Evolutionary conservation across 139 green algal species (phyloP), one percentile per base, ranked within the genome.

Genomic region (Tetraselmis chui): DNA sequence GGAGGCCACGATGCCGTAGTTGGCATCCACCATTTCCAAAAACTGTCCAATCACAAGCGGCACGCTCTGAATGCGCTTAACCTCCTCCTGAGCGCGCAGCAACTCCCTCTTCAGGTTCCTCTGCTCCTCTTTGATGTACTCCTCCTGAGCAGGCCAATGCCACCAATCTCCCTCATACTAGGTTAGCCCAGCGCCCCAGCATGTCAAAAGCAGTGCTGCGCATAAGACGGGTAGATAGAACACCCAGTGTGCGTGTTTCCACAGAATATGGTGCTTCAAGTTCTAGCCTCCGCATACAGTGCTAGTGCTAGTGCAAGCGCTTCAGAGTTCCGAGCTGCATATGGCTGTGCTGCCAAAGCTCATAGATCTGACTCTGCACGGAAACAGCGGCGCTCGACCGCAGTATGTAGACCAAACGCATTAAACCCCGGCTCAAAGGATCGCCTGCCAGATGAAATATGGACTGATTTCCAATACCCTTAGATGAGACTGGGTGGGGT

Each of bases 121-220:
- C 85, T 98, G 95, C 87, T 99, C 97, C 87, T 99, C 97, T 82
- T 98, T 99, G 86, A 99, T 98, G 87, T 99, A 99, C 81, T 98
- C 96, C 90, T 99, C 97, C 91, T 94, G 18, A 25, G 87, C 32
- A 81, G 18, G 23, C 23, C 26, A 59, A 1, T n/a, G n/a, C n/a
- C n/a, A n/a, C n/a, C n/a, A n/a, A 0, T 1, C 31, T 28, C 2
- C 2, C 25, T n/a, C 2, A 2, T 32, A 75, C 79, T 23, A 2
- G 2, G 2, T 2, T 30, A 11, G 76, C 22, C 29, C 76, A 59
- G 45, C 32, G 1, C 23, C 11, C 18, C 25, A 24, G 32, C 30
- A 30, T 1, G 32, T 31, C 27, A 29, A n/a, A 18, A 32, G 77
- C 24, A 80, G 30, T 76, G 29, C 31, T 31, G 31, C 45, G 30